Evolutionary conservation across 148 eudicot genomes (phyloP).

Genomic region (Bassia scoparia): DNA sequence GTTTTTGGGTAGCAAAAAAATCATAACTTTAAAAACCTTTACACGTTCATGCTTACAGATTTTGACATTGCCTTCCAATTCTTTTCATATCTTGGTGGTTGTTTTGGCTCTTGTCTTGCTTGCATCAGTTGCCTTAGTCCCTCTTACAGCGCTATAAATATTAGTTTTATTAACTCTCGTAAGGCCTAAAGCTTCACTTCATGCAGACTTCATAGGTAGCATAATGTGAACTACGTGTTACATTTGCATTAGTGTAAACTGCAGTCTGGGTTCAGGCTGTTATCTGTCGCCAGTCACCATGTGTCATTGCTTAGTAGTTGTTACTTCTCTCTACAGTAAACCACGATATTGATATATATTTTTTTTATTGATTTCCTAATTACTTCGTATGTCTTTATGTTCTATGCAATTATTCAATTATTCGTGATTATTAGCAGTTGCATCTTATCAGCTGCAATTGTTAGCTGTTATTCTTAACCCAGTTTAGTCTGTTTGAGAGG

Average conservation of each 20-base stretch:
- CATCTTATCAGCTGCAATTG: neutral
- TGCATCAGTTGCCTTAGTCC: neutral
- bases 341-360: neutral
- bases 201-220: neutral
- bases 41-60: conserved; percentile 2
- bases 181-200: neutral
- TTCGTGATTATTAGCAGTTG: neutral
- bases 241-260: neutral
- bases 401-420: neutral
- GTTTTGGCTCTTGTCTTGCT: neutral
- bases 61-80: neutral
- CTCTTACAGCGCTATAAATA: neutral
- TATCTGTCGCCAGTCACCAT: neutral
- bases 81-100: neutral
- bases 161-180: neutral
- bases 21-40: neutral
- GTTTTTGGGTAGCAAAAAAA: neutral
- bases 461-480: neutral
- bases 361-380: neutral
- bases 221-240: neutral
- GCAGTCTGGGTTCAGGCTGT: neutral
- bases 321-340: neutral
- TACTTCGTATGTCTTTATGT: neutral
- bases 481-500: neutral
- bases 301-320: neutral